phyloP scores from a whole-genome alignment of 169 alveolate genomes.

The Eimeria tenella region DNA sequence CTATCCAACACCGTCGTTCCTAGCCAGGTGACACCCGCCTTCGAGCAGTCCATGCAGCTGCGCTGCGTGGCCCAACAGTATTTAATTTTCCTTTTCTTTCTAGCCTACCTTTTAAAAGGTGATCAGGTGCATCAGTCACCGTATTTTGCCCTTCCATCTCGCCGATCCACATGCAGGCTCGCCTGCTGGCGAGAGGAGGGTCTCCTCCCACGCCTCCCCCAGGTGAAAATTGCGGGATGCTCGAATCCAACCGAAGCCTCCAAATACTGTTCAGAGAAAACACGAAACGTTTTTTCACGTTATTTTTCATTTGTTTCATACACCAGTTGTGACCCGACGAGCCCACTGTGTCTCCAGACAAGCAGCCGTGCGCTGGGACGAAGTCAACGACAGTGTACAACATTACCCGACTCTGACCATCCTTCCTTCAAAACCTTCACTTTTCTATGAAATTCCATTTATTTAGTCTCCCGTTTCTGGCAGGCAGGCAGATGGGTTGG shows the following conservation, averaged over 20 bases:
- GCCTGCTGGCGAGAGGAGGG: constrained; percentile 25
- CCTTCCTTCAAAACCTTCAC: too few species aligned
- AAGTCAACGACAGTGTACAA: too few species aligned
- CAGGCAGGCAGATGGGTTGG: too few species aligned
- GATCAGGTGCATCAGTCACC: not conserved
- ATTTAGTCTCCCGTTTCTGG: too few species aligned
- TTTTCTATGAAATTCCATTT: too few species aligned
- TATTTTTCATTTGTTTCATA: too few species aligned
- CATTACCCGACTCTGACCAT: too few species aligned
- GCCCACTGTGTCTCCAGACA: too few species aligned
- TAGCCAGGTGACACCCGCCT: constrained; percentile 6
- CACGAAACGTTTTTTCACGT: too few species aligned
- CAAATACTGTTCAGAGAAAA: too few species aligned
- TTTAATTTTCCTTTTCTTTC: not conserved
- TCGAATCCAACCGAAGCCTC: not conserved
- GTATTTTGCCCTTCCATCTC: not conserved
- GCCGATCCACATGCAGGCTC: constrained; percentile 43
- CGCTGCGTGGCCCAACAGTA: not conserved
- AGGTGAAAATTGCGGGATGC: not conserved
- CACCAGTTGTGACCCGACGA: too few species aligned
- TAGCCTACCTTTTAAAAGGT: not conserved
- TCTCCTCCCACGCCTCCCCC: constrained; percentile 42
- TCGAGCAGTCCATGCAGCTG: not conserved
- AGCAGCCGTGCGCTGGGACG: too few species aligned
- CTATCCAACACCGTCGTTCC: constrained; percentile 1